Evolutionary conservation across 2,329 filamentous ascomycete genomes (phyloP).

Genomic region (Fusarium chuoi): DNA sequence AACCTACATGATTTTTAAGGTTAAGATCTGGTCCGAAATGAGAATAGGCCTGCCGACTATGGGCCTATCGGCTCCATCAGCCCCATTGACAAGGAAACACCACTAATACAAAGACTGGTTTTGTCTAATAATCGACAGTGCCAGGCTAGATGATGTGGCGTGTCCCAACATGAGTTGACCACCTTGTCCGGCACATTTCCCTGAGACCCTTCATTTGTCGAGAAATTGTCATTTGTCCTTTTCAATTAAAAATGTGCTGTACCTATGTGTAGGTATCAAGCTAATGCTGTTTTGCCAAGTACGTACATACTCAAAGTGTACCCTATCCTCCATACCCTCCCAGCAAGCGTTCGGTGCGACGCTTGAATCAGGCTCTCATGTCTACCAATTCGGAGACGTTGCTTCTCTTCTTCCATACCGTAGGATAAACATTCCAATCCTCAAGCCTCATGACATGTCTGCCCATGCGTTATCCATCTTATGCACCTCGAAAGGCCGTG

Average conservation of each 20-base stretch:
- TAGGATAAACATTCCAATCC: background rate
- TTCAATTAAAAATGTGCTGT: conserved; percentile 36
- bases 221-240: conserved; percentile 32
- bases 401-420: conserved; percentile 3
- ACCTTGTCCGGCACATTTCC: background rate
- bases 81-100: background rate
- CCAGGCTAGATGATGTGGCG: background rate
- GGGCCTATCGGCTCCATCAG: background rate
- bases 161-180: conserved; percentile 9
- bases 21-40: conserved; percentile 24
- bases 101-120: background rate
- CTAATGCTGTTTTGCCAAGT: conserved; percentile 38
- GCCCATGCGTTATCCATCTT: background rate
- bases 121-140: conserved; percentile 8
- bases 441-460: background rate
- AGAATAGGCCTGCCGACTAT: conserved; percentile 12
- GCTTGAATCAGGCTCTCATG: background rate
- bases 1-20: conserved; percentile 13
- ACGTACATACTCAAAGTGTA: conserved; percentile 37
- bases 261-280: conserved; percentile 27
- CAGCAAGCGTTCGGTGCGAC: background rate
- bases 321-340: conserved; percentile 15
- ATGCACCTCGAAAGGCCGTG: conserved; percentile 11
- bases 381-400: background rate
- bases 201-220: conserved; percentile 15